phyloP scores from a whole-genome alignment of 2,329 filamentous ascomycete species.

The Penicillium sclerotiorum region DNA sequence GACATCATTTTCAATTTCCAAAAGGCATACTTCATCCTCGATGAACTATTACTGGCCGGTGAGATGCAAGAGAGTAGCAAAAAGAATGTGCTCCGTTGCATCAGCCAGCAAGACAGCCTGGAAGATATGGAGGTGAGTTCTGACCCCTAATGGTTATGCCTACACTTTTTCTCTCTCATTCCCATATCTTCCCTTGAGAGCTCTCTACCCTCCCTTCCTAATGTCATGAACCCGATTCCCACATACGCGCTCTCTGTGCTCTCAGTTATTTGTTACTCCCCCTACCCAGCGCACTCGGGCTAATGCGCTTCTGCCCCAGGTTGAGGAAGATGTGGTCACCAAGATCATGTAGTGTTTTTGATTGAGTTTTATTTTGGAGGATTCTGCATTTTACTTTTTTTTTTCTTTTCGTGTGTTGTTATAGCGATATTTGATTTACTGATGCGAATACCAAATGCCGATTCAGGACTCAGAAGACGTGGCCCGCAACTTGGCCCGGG shows the following conservation, averaged over 20 bases:
- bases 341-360: constrained; percentile 73
- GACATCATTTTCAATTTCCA: constrained; percentile 99
- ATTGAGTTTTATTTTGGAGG: constrained; percentile 22
- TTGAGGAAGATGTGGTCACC: constrained; percentile 81
- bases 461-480: constrained; percentile 36
- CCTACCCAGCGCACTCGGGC: constrained; percentile 29
- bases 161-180: constrained; percentile 5
- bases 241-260: background rate
- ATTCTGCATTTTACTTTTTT: constrained; percentile 3
- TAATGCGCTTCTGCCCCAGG: constrained; percentile 60
- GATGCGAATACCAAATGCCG: constrained; percentile 34
- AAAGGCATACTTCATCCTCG: constrained; percentile 98
- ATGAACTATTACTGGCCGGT: constrained; percentile 90
- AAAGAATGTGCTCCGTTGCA: constrained; percentile 96
- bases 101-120: constrained; percentile 93
- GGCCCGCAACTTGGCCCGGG: constrained; percentile 28
- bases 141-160: constrained; percentile 4
- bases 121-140: constrained; percentile 98
- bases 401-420: background rate
- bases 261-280: background rate
- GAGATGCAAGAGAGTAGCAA: constrained; percentile 99
- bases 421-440: constrained; percentile 29
- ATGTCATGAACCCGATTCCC: too few relatives aligned
- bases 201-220: too few relatives aligned
- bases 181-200: background rate